Evolutionary conservation across 257 asterid genomes (phyloP).

Genomic region (Fraxinus excelsior): DNA sequence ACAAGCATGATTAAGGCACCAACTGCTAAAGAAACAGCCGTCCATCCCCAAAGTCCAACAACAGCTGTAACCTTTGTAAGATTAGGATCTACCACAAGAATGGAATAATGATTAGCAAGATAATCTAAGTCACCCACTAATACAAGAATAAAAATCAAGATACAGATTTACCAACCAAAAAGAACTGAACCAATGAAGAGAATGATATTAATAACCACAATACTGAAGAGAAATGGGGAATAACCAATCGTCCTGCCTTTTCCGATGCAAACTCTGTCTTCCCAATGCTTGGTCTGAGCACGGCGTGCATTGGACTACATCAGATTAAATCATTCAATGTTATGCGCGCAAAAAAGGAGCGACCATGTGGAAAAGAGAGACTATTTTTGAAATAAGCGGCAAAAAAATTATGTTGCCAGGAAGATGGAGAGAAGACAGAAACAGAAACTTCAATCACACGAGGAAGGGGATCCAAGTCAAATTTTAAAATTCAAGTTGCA

Average conservation of each 20-base stretch:
- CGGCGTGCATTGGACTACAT: constrained; percentile 71
- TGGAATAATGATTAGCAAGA: constrained; percentile 36
- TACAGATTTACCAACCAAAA: constrained; percentile 59
- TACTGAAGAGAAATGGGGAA: constrained; percentile 76
- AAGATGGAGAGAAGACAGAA: not conserved
- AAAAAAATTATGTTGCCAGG: not conserved
- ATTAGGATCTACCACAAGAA: constrained; percentile 69
- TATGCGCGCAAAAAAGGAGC: constrained; percentile 20
- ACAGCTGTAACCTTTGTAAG: constrained; percentile 81
- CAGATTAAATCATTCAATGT: constrained; percentile 36
- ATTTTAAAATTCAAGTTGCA: constrained; percentile 11
- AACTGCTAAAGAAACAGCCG: constrained; percentile 72
- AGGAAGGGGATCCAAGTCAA: not conserved
- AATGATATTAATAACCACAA: constrained; percentile 56
- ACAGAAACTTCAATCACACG: not conserved
- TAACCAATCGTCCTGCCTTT: constrained; percentile 66
- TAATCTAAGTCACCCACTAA: constrained; percentile 20
- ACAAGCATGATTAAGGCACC: constrained; percentile 67
- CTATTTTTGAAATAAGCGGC: not conserved
- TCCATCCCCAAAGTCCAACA: constrained; percentile 97
- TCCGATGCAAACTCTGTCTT: constrained; percentile 48
- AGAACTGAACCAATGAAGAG: constrained; percentile 74
- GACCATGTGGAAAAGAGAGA: not conserved
- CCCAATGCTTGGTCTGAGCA: constrained; percentile 58
- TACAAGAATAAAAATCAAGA: constrained; percentile 5